phyloP scores from a whole-genome alignment of 352 stramenopile species.

The Salisapilia sapeloensis region DNA sequence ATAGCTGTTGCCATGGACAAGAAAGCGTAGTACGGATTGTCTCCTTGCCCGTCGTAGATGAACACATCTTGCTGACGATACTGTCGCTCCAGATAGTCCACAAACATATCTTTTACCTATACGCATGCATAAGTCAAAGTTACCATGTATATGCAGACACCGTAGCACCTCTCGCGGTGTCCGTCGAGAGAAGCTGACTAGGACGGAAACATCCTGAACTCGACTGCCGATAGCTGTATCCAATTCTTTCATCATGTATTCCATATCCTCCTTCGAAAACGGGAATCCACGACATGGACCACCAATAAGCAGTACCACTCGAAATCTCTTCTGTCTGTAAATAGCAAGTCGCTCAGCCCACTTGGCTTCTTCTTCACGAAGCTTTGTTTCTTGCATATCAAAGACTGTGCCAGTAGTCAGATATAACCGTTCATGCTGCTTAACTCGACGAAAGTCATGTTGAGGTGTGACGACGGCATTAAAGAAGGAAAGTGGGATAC shows the following conservation, averaged over 20 bases:
- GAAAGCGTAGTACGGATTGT: slow-evolving; percentile 50
- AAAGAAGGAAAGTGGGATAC: slow-evolving; percentile 27
- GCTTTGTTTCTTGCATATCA: slow-evolving; percentile 7
- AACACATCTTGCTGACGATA: slow-evolving; percentile 14
- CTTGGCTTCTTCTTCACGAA: slow-evolving; percentile 3
- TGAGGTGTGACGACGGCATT: slow-evolving; percentile 37
- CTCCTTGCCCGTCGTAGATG: slow-evolving; percentile 29
- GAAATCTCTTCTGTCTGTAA: slow-evolving; percentile 3
- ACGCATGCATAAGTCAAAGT: background rate
- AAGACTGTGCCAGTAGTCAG: slow-evolving; percentile 37
- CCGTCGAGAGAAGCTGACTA: slow-evolving; percentile 54
- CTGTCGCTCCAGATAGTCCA: slow-evolving; percentile 4
- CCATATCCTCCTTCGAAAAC: slow-evolving; percentile 15
- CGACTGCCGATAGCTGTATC: slow-evolving; percentile 5
- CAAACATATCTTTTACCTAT: slow-evolving; percentile 20
- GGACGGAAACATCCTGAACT: slow-evolving; percentile 7
- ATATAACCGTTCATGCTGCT: slow-evolving; percentile 4
- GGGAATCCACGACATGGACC: slow-evolving; percentile 44
- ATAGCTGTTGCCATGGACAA: slow-evolving; percentile 24
- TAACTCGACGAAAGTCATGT: slow-evolving; percentile 22
- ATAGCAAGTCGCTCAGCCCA: slow-evolving; percentile 4
- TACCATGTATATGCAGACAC: background rate
- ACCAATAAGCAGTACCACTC: slow-evolving; percentile 37
- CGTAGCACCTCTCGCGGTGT: slow-evolving; percentile 17
- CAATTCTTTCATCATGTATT: slow-evolving; percentile 23